phyloP scores from a whole-genome alignment of 2,329 filamentous ascomycete genomes.

The Berkeleyomyces rouxiae region DNA sequence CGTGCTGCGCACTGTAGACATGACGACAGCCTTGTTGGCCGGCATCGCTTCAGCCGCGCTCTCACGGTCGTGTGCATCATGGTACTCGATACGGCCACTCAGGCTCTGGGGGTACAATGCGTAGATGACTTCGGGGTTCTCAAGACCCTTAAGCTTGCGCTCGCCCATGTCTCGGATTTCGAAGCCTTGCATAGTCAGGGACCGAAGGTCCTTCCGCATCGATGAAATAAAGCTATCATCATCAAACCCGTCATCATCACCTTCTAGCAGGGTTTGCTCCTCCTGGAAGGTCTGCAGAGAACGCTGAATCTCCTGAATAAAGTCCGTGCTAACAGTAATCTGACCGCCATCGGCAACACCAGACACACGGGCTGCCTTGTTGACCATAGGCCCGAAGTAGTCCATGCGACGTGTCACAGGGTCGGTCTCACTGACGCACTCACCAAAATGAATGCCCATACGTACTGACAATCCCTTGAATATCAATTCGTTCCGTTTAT shows the following conservation, averaged over 20 bases:
- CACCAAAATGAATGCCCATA: conserved; percentile 95
- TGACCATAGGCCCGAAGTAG: conserved; percentile 98
- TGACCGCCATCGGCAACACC: conserved; percentile 91
- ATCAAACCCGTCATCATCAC: conserved; percentile 49
- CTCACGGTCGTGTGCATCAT: conserved; percentile 25
- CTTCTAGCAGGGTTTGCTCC: neutral
- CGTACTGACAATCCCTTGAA: conserved; percentile 88
- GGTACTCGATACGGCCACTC: conserved; percentile 59
- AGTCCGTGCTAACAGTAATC: conserved; percentile 91
- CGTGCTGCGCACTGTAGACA: conserved; percentile 32
- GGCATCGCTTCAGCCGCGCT: conserved; percentile 31
- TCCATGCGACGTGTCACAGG: conserved; percentile 97
- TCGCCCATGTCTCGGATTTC: conserved; percentile 95
- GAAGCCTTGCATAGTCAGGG: conserved; percentile 80
- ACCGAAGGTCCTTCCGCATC: conserved; percentile 75
- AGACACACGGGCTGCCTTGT: conserved; percentile 86
- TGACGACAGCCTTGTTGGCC: conserved; percentile 26
- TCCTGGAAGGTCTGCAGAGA: conserved; percentile 69
- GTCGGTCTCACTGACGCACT: conserved; percentile 86
- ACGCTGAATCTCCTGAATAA: conserved; percentile 87
- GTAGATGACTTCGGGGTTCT: conserved; percentile 93
- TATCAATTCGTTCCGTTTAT: conserved; percentile 75
- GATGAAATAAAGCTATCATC: conserved; percentile 58
- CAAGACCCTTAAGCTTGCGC: conserved; percentile 85
- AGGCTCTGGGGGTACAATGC: conserved; percentile 86